phyloP scores from a whole-genome alignment of 2,329 filamentous ascomycete species.

The Xylaria sp. region DNA sequence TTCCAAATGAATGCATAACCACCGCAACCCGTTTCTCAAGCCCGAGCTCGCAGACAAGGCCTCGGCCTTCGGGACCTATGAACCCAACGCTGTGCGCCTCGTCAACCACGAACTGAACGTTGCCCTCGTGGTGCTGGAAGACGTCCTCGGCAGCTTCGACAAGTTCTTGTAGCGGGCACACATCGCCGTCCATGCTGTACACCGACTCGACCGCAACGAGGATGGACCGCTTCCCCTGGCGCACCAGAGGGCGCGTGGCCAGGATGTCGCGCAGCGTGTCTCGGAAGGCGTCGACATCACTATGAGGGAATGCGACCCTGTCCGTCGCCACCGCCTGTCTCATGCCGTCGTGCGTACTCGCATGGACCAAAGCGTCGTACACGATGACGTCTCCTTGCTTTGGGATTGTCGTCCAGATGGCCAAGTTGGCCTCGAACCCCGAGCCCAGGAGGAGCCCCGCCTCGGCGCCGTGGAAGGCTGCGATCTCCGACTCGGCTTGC shows the following conservation, averaged over 20 bases:
- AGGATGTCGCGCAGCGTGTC: conserved; percentile 42
- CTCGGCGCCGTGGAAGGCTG: conserved; percentile 63
- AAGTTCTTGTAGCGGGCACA: conserved; percentile 48
- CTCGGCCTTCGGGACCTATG: conserved; percentile 54
- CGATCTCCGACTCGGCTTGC: conserved; percentile 58
- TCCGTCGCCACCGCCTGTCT: conserved; percentile 55
- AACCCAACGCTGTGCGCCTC: conserved; percentile 61
- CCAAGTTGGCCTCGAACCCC: conserved; percentile 60
- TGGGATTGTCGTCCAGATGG: conserved; percentile 55
- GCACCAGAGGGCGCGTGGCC: conserved; percentile 38
- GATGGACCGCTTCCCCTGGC: conserved; percentile 39
- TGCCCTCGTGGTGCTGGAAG: conserved; percentile 38
- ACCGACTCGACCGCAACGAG: conserved; percentile 49
- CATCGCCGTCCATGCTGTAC: conserved; percentile 57
- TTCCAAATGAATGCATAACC: conserved; percentile 58
- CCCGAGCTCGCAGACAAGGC: conserved; percentile 55
- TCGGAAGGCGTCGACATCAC: conserved; percentile 43
- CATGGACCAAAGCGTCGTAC: conserved; percentile 70
- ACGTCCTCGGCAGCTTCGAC: conserved; percentile 45
- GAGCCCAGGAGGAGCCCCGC: conserved; percentile 66
- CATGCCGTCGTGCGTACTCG: conserved; percentile 70
- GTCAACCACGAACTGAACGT: conserved; percentile 59
- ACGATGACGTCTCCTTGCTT: conserved; percentile 61
- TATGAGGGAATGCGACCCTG: conserved; percentile 53
- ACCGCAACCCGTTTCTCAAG: conserved; percentile 56